Conservation (phyloP, 2,329 filamentous ascomycete genomes). For the Trichoderma aggressivum region DNA sequence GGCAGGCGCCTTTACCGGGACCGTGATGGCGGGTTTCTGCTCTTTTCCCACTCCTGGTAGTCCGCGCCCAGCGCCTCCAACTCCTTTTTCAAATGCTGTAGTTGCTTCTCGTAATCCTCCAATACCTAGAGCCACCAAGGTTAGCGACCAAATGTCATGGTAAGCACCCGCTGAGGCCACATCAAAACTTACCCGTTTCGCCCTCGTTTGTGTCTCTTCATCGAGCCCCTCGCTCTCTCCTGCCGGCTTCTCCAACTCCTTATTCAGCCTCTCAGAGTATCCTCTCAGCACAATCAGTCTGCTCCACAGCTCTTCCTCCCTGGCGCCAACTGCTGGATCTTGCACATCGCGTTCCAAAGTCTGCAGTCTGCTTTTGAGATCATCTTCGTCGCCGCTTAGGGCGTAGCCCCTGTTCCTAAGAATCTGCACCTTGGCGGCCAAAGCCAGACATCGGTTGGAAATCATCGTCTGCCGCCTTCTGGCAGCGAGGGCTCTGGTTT, state of each 20-base stretch:
- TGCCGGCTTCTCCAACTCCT: slow-evolving; percentile 68
- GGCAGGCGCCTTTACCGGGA: slow-evolving; percentile 25
- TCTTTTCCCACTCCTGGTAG: slow-evolving; percentile 54
- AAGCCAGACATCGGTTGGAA: slow-evolving; percentile 66
- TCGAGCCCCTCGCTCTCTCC: slow-evolving; percentile 57
- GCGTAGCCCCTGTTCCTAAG: slow-evolving; percentile 78
- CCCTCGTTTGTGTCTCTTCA: slow-evolving; percentile 66
- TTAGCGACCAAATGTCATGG: slow-evolving; percentile 18
- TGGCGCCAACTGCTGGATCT: slow-evolving; percentile 70
- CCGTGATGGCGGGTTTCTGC: slow-evolving; percentile 40
- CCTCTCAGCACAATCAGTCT: slow-evolving; percentile 71
- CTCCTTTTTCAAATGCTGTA: slow-evolving; percentile 72
- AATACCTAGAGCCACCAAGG: slow-evolving; percentile 55
- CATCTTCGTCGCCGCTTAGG: slow-evolving; percentile 74
- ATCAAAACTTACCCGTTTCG: slow-evolving; percentile 62
- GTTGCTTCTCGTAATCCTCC: slow-evolving; percentile 77
- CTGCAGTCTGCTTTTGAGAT: slow-evolving; percentile 68
- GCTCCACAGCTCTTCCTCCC: slow-evolving; percentile 84
- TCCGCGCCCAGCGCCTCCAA: slow-evolving; percentile 60
- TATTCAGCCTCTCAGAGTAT: slow-evolving; percentile 67
- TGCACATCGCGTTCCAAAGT: slow-evolving; percentile 66
- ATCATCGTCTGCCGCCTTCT: slow-evolving; percentile 69
- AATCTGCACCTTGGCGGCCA: slow-evolving; percentile 78
- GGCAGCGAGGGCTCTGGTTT: slow-evolving; percentile 69
- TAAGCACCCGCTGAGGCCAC: background rate